Evolutionary conservation across 2,329 filamentous ascomycete genomes (phyloP), one percentile per base, ranked within the genome.

Genomic region (Talaromyces funiculosus): DNA sequence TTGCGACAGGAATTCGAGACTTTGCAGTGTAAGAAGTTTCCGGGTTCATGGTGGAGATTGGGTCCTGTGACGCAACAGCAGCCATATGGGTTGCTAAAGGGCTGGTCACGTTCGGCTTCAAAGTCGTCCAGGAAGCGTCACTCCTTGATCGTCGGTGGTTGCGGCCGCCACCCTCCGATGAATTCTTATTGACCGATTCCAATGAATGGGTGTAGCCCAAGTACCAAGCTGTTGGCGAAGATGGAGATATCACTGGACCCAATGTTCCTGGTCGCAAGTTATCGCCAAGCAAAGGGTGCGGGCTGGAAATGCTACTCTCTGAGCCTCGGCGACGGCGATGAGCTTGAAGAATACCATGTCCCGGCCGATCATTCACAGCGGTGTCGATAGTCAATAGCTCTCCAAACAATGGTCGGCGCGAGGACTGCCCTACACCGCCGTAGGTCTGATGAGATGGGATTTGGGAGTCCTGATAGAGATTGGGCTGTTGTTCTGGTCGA

Each of bases 181-280:
- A 24, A 38, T 47, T 59, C 3, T 64, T 65, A 53, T 72, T 72
- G 20, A 76, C 70, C 22, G 72, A 73, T 61, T 80, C 78, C 20
- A 80, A 67, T 42, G 75, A 75, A 31, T 76, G 73, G 14, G 75
- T 74, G 18, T 74, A 73, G 42, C 77, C 79, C 29, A 77, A 80
- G 72, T 88, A 88, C 84, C 86, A 89, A 61, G 85, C 85, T 43
- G 84, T 86, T 10, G 87, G 86, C 3, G 87, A 90, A 14, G 83
- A 75, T 14, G 86, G 84, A 64, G 87, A 83, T 60, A 77, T 71
- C 63, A 84, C 81, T 40, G 80, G 61, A n/a, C 68, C 65, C 18
- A 61, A 40, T 29, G 47, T 18, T 33, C 61, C 68, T 42, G 70
- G 72, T 61, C 63, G 67, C 64, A 58, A 71, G 63, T 67, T 76